phyloP scores from a whole-genome alignment of 2,329 filamentous ascomycete genomes.

The Cladophialophora immunda region DNA sequence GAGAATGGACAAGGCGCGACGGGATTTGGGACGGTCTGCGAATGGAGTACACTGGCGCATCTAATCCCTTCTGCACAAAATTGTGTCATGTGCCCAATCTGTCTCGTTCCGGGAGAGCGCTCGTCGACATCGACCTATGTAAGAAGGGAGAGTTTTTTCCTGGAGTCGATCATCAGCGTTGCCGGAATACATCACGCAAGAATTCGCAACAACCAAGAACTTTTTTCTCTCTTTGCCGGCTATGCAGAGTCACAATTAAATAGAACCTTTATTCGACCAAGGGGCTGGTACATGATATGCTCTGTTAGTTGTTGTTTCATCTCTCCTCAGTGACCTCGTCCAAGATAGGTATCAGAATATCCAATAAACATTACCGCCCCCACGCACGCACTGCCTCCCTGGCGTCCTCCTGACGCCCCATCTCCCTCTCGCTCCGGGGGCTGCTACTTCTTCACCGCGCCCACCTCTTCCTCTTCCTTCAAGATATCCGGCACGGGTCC shows the following conservation, averaged over 20 bases:
- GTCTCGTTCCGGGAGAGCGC: no score
- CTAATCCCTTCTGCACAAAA: no score
- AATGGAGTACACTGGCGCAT: no score
- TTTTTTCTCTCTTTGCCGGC: not conserved
- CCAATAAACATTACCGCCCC: not conserved
- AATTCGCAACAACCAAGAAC: not conserved
- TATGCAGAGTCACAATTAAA: not conserved
- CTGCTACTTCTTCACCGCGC: conserved; percentile 58
- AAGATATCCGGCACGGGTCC: conserved; percentile 86
- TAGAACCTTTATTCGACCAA: not conserved
- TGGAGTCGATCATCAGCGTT: not conserved
- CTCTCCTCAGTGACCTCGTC: not conserved
- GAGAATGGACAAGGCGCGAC: no score
- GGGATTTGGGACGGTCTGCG: no score
- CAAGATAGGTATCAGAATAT: not conserved
- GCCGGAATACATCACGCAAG: not conserved
- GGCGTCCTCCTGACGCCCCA: no score
- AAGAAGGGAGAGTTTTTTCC: not conserved
- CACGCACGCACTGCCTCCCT: not conserved
- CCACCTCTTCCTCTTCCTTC: conserved; percentile 78
- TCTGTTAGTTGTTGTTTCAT: not conserved
- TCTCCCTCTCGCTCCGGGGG: no score
- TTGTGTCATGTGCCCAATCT: not conserved
- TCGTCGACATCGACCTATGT: not conserved
- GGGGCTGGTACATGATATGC: not conserved